Conservation (phyloP, 176 grass and related monocot genomes). For the Raddia guianensis region DNA sequence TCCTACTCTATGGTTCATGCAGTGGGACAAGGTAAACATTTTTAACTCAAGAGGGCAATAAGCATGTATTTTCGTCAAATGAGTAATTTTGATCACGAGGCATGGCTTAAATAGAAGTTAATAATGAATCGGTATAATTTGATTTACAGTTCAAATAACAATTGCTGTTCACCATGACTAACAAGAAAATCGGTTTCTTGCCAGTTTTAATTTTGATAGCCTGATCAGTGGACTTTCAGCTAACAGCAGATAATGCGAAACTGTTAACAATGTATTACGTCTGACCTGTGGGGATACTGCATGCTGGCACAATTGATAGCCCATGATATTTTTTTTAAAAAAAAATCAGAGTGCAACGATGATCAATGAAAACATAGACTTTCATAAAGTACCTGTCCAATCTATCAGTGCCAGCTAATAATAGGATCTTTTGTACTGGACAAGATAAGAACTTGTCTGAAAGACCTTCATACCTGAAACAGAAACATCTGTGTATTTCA, state of each 20-base stretch:
- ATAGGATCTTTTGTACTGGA: constrained; percentile 82
- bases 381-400: constrained; percentile 78
- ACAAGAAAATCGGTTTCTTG: constrained; percentile 12
- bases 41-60: background rate
- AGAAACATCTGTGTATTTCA: constrained; percentile 32
- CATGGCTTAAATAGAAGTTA: constrained; percentile 21
- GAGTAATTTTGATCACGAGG: constrained; percentile 25
- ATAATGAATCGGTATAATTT: background rate
- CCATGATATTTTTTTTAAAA: too few species aligned
- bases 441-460: constrained; percentile 97
- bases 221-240: constrained; percentile 18
- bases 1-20: constrained; percentile 1
- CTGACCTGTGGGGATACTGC: background rate
- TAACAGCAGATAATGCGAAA: constrained; percentile 1
- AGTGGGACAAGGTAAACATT: constrained; percentile 15
- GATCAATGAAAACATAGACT: constrained; percentile 27
- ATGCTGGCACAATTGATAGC: constrained; percentile 13
- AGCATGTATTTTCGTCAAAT: background rate
- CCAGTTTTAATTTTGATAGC: background rate
- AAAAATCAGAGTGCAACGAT: background rate
- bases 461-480: constrained; percentile 95
- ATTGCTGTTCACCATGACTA: background rate
- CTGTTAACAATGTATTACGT: constrained; percentile 8
- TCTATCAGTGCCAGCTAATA: constrained; percentile 97
- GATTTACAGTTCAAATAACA: constrained; percentile 33